Conservation (phyloP, 208 protist genomes). For the Acanthamoeba sp. region DNA sequence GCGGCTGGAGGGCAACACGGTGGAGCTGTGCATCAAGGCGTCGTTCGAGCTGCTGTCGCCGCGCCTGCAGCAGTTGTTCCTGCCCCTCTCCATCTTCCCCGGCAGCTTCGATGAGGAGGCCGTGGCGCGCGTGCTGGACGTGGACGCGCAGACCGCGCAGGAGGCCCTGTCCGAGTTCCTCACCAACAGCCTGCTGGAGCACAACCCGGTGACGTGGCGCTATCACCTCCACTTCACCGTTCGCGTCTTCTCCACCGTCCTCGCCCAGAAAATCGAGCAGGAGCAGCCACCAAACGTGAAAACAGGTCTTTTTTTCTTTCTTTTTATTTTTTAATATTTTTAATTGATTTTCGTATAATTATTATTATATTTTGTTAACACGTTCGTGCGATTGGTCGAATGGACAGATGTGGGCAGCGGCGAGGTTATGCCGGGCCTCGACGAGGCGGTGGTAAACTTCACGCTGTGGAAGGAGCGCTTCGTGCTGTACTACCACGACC, state of each 20-base stretch:
- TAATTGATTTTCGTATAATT: too few relatives aligned
- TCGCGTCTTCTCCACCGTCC: constrained; percentile 4
- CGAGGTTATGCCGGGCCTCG: background rate
- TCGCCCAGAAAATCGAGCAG: background rate
- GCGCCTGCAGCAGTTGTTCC: constrained; percentile 34
- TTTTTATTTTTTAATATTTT: background rate
- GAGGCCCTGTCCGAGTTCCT: constrained; percentile 47
- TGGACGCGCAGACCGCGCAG: background rate
- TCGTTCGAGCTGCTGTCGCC: constrained; percentile 34
- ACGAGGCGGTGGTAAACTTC: background rate
- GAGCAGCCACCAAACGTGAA: background rate
- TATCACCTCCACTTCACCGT: constrained; percentile 59
- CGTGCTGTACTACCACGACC: constrained; percentile 35
- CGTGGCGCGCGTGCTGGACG: background rate
- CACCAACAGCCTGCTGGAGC: constrained; percentile 53
- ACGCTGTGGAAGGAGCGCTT: constrained; percentile 45
- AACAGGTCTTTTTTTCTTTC: background rate
- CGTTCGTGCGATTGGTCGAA: background rate
- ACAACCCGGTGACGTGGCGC: constrained; percentile 47
- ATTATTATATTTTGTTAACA: too few relatives aligned
- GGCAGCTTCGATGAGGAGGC: constrained; percentile 57
- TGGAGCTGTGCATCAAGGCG: constrained; percentile 54
- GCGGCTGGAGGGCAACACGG: constrained; percentile 60
- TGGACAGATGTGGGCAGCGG: background rate
- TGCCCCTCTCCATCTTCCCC: constrained; percentile 49